Conservation (phyloP, 495 filamentous ascomycete species). For the Aspergillus avenaceus region DNA sequence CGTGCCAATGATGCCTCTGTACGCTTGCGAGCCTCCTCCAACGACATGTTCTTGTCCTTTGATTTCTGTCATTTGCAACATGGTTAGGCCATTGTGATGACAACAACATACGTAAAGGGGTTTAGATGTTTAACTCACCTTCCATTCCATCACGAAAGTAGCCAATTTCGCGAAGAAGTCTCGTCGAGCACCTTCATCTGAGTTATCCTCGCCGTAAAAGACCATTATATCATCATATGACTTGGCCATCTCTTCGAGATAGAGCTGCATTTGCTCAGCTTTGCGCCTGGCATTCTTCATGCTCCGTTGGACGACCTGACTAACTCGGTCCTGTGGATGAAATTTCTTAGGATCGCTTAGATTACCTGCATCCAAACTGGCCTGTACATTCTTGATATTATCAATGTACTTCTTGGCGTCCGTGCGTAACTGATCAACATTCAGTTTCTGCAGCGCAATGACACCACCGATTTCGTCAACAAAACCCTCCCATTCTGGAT, state of each 20-base stretch:
- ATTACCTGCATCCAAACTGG: slow-evolving; percentile 87
- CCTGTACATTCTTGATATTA: slow-evolving; percentile 90
- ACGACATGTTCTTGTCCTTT: slow-evolving; percentile 78
- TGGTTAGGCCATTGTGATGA: neutral
- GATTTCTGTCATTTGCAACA: slow-evolving; percentile 53
- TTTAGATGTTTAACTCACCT: slow-evolving; percentile 47
- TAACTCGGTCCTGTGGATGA: slow-evolving; percentile 93
- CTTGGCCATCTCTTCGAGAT: slow-evolving; percentile 86
- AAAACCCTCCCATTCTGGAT: slow-evolving; percentile 92
- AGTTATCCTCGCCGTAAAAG: slow-evolving; percentile 92
- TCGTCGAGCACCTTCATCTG: slow-evolving; percentile 87
- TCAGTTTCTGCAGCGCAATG: slow-evolving; percentile 81
- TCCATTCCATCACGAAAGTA: slow-evolving; percentile 90
- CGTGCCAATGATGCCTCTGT: slow-evolving; percentile 90
- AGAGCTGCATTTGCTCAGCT: slow-evolving; percentile 92
- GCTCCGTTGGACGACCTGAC: slow-evolving; percentile 81
- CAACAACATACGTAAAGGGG: neutral
- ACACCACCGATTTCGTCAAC: slow-evolving; percentile 80
- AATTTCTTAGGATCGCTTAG: slow-evolving; percentile 96
- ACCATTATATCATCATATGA: slow-evolving; percentile 94
- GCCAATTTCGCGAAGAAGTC: slow-evolving; percentile 97
- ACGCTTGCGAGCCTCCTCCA: slow-evolving; percentile 78
- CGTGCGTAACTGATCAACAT: slow-evolving; percentile 81
- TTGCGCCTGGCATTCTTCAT: slow-evolving; percentile 98
- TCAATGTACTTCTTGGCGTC: slow-evolving; percentile 95